Evolutionary conservation across 176 grass and related monocot genomes (phyloP).

Genomic region (Cenchrus americanus): DNA sequence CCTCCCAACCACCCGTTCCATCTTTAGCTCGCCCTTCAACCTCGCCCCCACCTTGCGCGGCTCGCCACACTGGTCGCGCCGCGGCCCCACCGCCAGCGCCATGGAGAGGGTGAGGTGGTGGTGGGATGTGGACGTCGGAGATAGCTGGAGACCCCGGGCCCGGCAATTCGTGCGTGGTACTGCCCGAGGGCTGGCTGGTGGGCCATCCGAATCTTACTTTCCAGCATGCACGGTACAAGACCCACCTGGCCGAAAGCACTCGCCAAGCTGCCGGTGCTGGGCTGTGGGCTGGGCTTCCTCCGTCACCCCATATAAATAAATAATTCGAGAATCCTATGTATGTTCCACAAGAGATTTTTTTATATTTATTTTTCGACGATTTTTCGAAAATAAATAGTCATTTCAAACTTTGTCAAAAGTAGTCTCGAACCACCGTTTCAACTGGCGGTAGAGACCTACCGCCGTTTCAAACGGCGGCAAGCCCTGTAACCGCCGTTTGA

Average conservation of each 20-base stretch:
- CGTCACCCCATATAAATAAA: neutral
- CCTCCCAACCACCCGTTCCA: constrained; percentile 38
- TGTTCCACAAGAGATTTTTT: too few relatives aligned
- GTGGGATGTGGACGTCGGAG: neutral
- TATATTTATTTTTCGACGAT: too few relatives aligned
- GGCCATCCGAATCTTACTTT: constrained; percentile 48
- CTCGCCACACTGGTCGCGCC: constrained; percentile 10
- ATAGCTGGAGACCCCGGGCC: constrained; percentile 27
- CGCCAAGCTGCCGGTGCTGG: neutral
- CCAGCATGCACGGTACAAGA: constrained; percentile 27
- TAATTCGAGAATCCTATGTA: too few relatives aligned
- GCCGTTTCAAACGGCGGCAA: too few relatives aligned
- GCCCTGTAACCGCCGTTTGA: too few relatives aligned
- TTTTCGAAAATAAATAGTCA: too few relatives aligned
- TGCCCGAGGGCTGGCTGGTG: neutral
- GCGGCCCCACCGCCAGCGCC: neutral
- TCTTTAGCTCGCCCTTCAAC: constrained; percentile 46
- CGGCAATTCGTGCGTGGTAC: neutral
- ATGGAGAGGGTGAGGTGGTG: neutral
- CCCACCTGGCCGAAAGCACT: constrained; percentile 40
- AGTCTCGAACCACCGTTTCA: too few relatives aligned
- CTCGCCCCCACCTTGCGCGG: constrained; percentile 41
- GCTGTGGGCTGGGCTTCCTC: constrained; percentile 3
- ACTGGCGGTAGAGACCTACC: too few relatives aligned
- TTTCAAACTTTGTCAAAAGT: too few relatives aligned